A percentile compares a stretch with the other conserved stretches of the same genome.
Conservation (phyloP, 2,329 filamentous ascomycete species). For the Ophiocordyceps sinensis region DNA sequence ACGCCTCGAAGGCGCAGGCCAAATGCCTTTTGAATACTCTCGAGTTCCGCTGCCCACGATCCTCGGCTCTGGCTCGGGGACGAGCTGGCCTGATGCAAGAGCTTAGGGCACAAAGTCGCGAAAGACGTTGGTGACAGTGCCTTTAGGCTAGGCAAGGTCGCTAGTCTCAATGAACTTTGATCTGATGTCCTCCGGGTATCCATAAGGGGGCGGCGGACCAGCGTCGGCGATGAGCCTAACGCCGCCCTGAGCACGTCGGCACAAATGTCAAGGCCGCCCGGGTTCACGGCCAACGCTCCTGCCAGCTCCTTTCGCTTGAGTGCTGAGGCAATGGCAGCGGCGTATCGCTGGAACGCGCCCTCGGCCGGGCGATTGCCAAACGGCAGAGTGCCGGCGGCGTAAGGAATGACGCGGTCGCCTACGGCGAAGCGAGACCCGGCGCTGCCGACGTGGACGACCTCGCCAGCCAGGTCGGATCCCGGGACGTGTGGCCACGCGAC, state of each 20-base stretch:
- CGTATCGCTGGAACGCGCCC: background rate
- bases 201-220: background rate
- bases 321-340: background rate
- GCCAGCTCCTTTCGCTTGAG: background rate
- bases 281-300: background rate
- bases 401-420: too few relatives aligned
- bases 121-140: too few relatives aligned
- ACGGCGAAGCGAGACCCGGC: background rate
- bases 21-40: too few relatives aligned
- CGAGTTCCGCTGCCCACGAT: too few relatives aligned
- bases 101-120: too few relatives aligned
- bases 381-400: background rate
- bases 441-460: background rate
- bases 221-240: background rate
- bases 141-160: too few relatives aligned
- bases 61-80: too few relatives aligned
- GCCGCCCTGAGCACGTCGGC: background rate
- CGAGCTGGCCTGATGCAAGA: too few relatives aligned
- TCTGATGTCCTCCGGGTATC: too few relatives aligned
- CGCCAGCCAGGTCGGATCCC: background rate
- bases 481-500: background rate
- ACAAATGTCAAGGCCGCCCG: background rate
- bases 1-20: too few relatives aligned
- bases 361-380: background rate
- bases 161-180: too few relatives aligned